A percentile compares a stretch with the other conserved stretches of the same genome.
Conservation (phyloP, 2,329 filamentous ascomycete genomes). For the Colletotrichum sp. region DNA sequence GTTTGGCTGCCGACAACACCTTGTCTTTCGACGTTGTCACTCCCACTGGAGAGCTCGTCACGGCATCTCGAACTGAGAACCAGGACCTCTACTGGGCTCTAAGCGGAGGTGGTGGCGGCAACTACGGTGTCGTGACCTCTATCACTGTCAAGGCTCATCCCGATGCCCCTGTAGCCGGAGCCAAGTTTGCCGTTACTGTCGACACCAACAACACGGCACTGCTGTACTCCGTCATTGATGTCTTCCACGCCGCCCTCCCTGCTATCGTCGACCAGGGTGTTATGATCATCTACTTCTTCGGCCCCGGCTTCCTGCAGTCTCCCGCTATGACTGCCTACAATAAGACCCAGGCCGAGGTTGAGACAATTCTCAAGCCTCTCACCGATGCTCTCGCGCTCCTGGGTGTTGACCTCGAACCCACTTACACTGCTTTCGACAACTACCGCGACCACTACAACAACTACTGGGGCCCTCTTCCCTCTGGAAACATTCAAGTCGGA, state of each 20-base stretch:
- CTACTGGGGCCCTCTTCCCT: slow-evolving; percentile 25
- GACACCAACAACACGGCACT: slow-evolving; percentile 47
- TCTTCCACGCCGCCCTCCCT: slow-evolving; percentile 17
- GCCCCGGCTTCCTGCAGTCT: slow-evolving; percentile 30
- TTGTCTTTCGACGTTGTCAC: slow-evolving; percentile 64
- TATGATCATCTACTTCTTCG: slow-evolving; percentile 32
- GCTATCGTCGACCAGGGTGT: slow-evolving; percentile 15
- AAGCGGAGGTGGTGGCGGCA: slow-evolving; percentile 51
- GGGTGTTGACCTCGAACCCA: slow-evolving; percentile 29
- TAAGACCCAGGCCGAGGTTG: slow-evolving; percentile 42
- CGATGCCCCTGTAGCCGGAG: slow-evolving; percentile 38
- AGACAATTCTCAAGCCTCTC: slow-evolving; percentile 46
- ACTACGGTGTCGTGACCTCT: slow-evolving; percentile 57
- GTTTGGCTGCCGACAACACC: slow-evolving; percentile 67
- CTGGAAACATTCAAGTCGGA: slow-evolving; percentile 31
- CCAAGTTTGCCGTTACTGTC: slow-evolving; percentile 31
- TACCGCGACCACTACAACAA: slow-evolving; percentile 25
- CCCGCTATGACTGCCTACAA: slow-evolving; percentile 46
- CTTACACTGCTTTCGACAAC: slow-evolving; percentile 33
- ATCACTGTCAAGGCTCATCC: slow-evolving; percentile 58
- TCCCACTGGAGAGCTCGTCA: slow-evolving; percentile 53
- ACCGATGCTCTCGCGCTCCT: slow-evolving; percentile 27
- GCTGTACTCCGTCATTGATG: slow-evolving; percentile 35
- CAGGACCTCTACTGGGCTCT: slow-evolving; percentile 70
- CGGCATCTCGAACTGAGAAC: slow-evolving; percentile 57